Conservation (phyloP, 495 filamentous ascomycete genomes). For the Astrocystis sublimbata region DNA sequence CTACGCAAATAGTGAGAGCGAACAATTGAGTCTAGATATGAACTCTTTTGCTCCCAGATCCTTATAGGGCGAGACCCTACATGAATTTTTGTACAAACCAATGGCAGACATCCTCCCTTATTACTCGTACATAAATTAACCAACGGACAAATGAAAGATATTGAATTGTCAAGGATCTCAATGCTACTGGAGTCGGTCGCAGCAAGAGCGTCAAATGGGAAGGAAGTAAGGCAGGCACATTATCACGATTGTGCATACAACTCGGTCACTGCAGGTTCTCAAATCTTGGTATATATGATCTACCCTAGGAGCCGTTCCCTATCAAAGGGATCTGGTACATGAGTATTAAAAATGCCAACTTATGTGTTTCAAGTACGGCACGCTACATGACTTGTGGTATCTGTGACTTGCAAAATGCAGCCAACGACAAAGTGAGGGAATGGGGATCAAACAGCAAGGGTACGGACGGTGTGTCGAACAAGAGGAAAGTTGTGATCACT, state of each 20-base stretch:
- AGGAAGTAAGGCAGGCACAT: not conserved
- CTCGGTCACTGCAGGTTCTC: not conserved
- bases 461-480: slow-evolving; percentile 3
- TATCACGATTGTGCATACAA: not conserved
- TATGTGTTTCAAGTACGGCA: slow-evolving; percentile 8
- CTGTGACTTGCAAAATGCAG: slow-evolving; percentile 19
- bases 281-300: slow-evolving; percentile 12
- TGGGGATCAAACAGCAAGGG: slow-evolving; percentile 23
- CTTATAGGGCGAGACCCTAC: too few relatives aligned
- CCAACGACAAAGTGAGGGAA: slow-evolving; percentile 16
- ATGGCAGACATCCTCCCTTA: too few relatives aligned
- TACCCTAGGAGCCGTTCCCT: slow-evolving; percentile 23
- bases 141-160: too few relatives aligned
- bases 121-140: too few relatives aligned
- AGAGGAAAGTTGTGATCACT: slow-evolving; percentile 23
- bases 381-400: slow-evolving; percentile 31
- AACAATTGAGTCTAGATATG: too few relatives aligned
- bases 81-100: too few relatives aligned
- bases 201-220: not conserved
- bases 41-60: too few relatives aligned
- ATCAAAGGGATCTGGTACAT: slow-evolving; percentile 26
- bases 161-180: too few relatives aligned
- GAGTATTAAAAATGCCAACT: slow-evolving; percentile 29
- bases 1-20: too few relatives aligned
- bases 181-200: not conserved